A percentile compares a stretch with the other conserved stretches of the same genome.
These are phyloP conservation scores for Aspergillus niger DNA, from an alignment of 2,329 filamentous ascomycete genomes.

Conservation along the genomic window DNA sequence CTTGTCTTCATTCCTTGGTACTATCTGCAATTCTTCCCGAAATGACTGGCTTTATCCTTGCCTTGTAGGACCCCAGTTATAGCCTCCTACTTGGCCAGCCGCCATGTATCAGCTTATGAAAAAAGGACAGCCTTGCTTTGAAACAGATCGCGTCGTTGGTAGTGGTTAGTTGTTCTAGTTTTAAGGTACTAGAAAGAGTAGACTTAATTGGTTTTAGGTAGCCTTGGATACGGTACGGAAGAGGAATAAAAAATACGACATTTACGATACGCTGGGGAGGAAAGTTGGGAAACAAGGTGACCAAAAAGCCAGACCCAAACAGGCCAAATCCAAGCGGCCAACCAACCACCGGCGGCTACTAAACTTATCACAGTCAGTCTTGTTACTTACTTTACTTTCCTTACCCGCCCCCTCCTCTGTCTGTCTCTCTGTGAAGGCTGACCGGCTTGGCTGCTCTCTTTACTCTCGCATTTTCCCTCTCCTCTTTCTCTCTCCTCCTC, in stretches of 20 bases:
- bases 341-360: constrained; percentile 4
- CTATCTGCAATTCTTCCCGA: neutral
- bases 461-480: constrained; percentile 14
- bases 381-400: constrained; percentile 12
- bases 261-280: neutral
- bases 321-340: neutral
- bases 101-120: neutral
- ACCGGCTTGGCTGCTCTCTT: neutral
- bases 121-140: neutral
- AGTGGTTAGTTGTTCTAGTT: neutral
- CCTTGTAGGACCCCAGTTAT: neutral
- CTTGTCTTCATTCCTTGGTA: neutral
- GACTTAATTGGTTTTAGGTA: neutral
- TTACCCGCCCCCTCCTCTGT: constrained; percentile 33
- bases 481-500: constrained; percentile 11
- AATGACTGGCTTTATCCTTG: neutral
- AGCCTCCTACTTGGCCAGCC: neutral
- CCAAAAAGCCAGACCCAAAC: constrained; percentile 4
- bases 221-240: neutral
- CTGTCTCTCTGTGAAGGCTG: constrained; percentile 15
- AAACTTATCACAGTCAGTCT: neutral
- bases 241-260: neutral
- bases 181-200: too few relatives aligned
- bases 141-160: neutral
- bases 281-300: neutral